Base-by-base conservation (phyloP, 1,284 basidiomycete species). In the Moesziomyces antarcticus region DNA sequence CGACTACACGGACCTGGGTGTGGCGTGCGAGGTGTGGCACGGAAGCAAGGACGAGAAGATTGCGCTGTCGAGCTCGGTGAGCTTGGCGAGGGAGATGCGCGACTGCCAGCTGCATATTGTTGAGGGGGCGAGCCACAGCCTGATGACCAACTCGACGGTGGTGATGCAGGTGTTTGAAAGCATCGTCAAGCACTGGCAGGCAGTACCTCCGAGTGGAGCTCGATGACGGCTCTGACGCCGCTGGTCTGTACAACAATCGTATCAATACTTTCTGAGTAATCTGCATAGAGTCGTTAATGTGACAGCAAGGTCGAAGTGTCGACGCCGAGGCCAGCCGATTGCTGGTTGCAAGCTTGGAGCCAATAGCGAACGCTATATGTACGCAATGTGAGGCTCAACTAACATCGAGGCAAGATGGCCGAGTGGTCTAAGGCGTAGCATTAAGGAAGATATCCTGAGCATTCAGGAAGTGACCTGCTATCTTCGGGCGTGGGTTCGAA, bases 31-130 rank as follows among this genome's bases (percentile, higher is more conserved):
- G 45, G 90, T 98, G 41, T 98, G 94, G 94, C 94, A 94, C 74
- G 96, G 96, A 3, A 91, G 93, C 75, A 89, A 88, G 75, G 96
- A 98, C 84, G 95, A 98, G 84, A 91, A 91, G 84, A 96, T 99
- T 66, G 91, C 91, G 25, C 90, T 95, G 80, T 91, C 92, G 49
- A 77, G 85, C 13, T 91, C 94, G 59, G 86, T 91, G 74, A 94
- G 93, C 91, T 91, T 97, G 92, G 91, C 94, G 84, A 89, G 88
- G 72, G 89, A 89, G 50, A 93, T 94, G 91, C 88, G 89, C n/a
- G 86, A 88, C 50, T 96, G 93, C 81, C 86, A 87, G 54, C 89
- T 98, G 42, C 89, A 90, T 77, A 89, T 97, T 20, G 90, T 97
- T 50, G 90, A 90, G 75, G 92, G 91, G 35, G 95, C 92, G 20